Percentiles rank a stretch among this genome's conserved stretches.
These are phyloP conservation scores for Phialophora chinensis DNA, from an alignment of 2,329 filamentous ascomycete genomes.

Conservation along the genomic window DNA sequence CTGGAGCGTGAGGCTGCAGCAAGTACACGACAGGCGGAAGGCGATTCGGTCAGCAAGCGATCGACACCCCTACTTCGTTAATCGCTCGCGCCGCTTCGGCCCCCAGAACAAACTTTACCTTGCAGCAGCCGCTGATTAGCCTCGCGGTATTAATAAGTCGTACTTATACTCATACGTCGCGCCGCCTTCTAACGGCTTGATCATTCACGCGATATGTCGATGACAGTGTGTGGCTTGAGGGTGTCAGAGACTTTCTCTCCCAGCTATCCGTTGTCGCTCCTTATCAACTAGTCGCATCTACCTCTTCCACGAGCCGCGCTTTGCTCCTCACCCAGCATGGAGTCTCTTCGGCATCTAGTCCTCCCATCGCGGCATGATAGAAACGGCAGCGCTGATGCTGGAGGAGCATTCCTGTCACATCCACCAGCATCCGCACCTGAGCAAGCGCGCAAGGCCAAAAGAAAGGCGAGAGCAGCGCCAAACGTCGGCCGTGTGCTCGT, in stretches of 20 bases:
- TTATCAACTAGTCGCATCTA: background rate
- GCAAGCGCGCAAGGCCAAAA: background rate
- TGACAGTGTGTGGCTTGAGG: background rate
- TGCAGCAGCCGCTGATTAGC: background rate
- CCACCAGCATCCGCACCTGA: background rate
- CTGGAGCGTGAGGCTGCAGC: background rate
- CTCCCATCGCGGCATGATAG: constrained; percentile 1
- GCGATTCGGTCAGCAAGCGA: background rate
- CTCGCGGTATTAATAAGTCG: background rate
- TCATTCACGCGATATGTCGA: background rate
- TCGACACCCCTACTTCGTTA: background rate
- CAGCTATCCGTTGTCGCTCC: background rate
- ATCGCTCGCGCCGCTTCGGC: background rate
- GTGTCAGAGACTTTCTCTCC: background rate
- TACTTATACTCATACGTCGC: background rate
- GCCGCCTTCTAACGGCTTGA: background rate
- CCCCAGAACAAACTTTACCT: background rate
- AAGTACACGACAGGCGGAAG: background rate
- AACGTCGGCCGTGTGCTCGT: constrained; percentile 14
- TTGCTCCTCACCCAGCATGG: constrained; percentile 4
- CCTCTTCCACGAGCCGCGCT: background rate
- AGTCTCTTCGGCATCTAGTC: constrained; percentile 19
- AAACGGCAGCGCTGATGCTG: background rate
- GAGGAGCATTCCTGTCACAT: background rate
- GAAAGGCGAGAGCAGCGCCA: constrained; percentile 9